Base-by-base conservation (phyloP, 495 filamentous ascomycete genomes). In the Symbiotaphrina buchneri region DNA sequence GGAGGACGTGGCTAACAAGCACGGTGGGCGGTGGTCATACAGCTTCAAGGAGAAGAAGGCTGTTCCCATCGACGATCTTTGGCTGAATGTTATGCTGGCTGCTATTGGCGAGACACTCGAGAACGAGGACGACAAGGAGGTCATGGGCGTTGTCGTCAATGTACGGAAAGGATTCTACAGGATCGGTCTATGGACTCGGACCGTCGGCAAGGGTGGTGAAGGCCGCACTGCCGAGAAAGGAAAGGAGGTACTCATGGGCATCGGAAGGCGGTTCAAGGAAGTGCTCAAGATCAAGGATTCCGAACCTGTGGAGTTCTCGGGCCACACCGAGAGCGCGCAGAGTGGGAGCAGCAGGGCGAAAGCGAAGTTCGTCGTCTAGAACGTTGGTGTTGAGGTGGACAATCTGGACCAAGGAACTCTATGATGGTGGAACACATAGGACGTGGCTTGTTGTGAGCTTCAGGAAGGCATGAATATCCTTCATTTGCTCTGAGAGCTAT, bases 111-210 rank as follows among this genome's bases (percentile, higher is more conserved):
- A 99, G 66, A 95, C 84, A 4, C 77, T 99, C 35, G 87, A 99
- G 61, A 60, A 69, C n/a, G 72, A 75, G 40, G 78, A 90, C 36
- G 57, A 54, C 20, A 87, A 93, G 44, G 87, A 99, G 53, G 78
- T 99, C 45, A 95, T 95, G 87, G 87, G 87, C 37, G 90, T 95
- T 14, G 87, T 99, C 18, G 85, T 95, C 56, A 99, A 95, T 52
- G 87, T 95, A 27, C 76, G 87, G 47, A 94, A 91, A 59, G 85
- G 74, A 20, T 94, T 95, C 67, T 99, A 76, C 64, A 79, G 87
- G 52, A 73, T 99, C 38, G 83, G 84, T 39, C 49, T 81, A 24
- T 94, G 84, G 84, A 92, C 83, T 31, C 73, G 80, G 41, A 87
- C 81, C 27, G 76, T 83, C 16, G 84, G 84, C 42, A 82, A 82